These are phyloP conservation scores for Aspergillus alliaceus DNA, from an alignment of 2,329 filamentous ascomycete genomes.

Conservation along the genomic window DNA sequence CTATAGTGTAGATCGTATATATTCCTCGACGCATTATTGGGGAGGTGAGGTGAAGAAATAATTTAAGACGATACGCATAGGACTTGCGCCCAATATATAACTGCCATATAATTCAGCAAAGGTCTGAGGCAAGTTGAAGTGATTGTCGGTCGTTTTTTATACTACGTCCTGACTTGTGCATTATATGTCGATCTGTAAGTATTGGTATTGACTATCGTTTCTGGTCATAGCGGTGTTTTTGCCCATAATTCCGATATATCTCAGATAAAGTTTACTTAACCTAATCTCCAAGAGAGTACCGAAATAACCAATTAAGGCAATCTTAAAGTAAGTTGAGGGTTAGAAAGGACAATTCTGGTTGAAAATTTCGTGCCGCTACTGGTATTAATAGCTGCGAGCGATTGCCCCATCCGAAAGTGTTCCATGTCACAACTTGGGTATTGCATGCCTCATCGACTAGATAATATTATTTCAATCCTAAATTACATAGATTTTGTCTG, in stretches of 20 bases:
- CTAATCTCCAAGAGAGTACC: neutral
- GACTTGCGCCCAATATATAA: too few relatives aligned
- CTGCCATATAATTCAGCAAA: neutral
- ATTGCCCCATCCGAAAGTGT: neutral
- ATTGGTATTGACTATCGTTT: neutral
- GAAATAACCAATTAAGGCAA: too few relatives aligned
- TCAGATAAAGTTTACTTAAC: neutral
- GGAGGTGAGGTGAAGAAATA: too few relatives aligned
- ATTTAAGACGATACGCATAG: too few relatives aligned
- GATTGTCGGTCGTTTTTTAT: neutral
- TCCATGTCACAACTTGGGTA: too few relatives aligned
- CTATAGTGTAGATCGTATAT: too few relatives aligned
- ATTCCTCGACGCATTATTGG: too few relatives aligned
- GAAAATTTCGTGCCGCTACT: neutral
- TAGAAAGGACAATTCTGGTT: neutral
- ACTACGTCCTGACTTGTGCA: neutral
- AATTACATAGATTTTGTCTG: too few relatives aligned
- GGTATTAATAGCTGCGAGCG: neutral
- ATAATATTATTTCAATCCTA: too few relatives aligned
- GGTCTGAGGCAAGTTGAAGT: neutral
- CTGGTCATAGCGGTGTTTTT: neutral
- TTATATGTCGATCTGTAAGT: neutral
- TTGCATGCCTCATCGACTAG: too few relatives aligned
- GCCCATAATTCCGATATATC: neutral
- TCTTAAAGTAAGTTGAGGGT: too few relatives aligned